Percentiles rank a stretch among this genome's conserved stretches.
Conservation (phyloP, 257 asterid species). For the Petunia axillaris region DNA sequence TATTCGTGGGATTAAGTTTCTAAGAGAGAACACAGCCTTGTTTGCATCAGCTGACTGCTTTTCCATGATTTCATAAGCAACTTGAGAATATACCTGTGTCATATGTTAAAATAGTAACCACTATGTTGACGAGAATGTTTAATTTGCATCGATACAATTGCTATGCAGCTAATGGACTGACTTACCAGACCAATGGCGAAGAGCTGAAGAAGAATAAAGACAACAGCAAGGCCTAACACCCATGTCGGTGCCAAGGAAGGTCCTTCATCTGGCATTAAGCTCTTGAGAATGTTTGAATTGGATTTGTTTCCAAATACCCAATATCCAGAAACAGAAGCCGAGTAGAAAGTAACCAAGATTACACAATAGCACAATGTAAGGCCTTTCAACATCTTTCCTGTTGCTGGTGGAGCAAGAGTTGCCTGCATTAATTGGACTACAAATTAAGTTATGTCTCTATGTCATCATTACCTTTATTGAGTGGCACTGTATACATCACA, state of each 20-base stretch:
- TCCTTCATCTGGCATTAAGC: constrained; percentile 76
- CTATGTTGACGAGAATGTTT: neutral
- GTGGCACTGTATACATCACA: neutral
- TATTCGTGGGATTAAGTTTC: constrained; percentile 86
- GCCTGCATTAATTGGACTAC: constrained; percentile 57
- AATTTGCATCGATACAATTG: neutral
- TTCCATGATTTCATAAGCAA: constrained; percentile 95
- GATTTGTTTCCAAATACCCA: constrained; percentile 89
- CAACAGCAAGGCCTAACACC: constrained; percentile 64
- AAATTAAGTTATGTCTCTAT: neutral
- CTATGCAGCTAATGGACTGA: neutral
- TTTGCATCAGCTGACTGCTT: constrained; percentile 84
- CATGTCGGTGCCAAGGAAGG: constrained; percentile 79
- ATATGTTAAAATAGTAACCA: neutral
- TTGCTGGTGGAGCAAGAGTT: constrained; percentile 93
- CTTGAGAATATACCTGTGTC: constrained; percentile 88
- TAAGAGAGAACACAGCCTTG: constrained; percentile 66
- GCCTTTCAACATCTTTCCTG: constrained; percentile 96
- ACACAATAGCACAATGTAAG: constrained; percentile 90
- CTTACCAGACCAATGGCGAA: constrained; percentile 86
- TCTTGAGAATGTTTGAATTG: constrained; percentile 74
- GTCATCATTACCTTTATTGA: neutral
- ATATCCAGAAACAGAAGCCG: constrained; percentile 89
- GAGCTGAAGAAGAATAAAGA: constrained; percentile 73
- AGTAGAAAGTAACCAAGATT: constrained; percentile 78